Percentiles rank a stretch among this genome's conserved stretches.
Conservation (phyloP, 768 basidiomycete species). For the Naematelia encephala region DNA sequence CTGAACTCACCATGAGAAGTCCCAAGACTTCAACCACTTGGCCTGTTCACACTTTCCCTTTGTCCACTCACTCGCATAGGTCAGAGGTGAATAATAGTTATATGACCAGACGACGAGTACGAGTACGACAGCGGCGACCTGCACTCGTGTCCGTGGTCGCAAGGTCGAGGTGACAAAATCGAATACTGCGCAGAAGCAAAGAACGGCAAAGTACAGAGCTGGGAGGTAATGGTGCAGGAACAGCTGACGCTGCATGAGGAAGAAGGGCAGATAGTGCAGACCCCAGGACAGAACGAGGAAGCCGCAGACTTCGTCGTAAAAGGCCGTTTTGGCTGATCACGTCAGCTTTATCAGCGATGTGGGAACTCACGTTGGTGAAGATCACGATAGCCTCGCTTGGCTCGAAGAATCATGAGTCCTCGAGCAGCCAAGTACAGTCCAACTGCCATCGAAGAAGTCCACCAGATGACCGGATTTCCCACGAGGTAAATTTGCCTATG, state of each 20-base stretch:
- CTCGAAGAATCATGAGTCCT: constrained; percentile 76
- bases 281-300: constrained; percentile 91
- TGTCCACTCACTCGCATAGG: constrained; percentile 86
- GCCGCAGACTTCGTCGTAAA: constrained; percentile 84
- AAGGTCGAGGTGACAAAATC: constrained; percentile 79
- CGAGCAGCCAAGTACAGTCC: constrained; percentile 65
- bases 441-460: constrained; percentile 71
- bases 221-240: constrained; percentile 99
- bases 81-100: constrained; percentile 70
- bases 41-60: constrained; percentile 68
- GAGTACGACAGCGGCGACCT: constrained; percentile 71
- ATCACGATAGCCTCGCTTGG: constrained; percentile 85
- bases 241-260: constrained; percentile 91
- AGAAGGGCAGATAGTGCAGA: constrained; percentile 95
- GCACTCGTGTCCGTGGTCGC: constrained; percentile 70
- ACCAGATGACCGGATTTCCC: constrained; percentile 95
- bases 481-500: constrained; percentile 91
- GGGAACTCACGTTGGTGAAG: constrained; percentile 87
- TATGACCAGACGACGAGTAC: constrained; percentile 68
- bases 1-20: constrained; percentile 68
- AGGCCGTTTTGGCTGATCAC: constrained; percentile 71
- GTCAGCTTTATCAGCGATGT: not conserved
- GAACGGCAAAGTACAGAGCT: constrained; percentile 61
- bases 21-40: constrained; percentile 91
- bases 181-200: constrained; percentile 71